Base-by-base conservation (phyloP, 805 yeast genomes). In the Suhomyces sp. region DNA sequence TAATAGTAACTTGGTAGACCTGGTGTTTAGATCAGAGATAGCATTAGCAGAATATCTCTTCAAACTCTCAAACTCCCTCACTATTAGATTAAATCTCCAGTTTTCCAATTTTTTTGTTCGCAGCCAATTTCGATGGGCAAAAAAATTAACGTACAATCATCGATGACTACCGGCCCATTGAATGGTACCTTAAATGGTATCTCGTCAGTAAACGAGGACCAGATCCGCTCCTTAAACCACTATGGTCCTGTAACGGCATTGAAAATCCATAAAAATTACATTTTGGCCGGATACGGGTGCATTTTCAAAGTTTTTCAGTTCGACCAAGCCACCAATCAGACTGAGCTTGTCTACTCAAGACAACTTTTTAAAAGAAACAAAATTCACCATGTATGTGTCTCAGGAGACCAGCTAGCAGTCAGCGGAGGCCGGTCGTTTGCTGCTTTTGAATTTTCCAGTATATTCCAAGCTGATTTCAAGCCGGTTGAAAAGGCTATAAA, bases 351-450 rank as follows among this genome's bases (percentile, higher is more conserved):
- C 2, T 66, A 62, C 50, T 62, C 69, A 19, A 67, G 71, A 39
- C 74, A 76, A 49, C 66, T 89, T 1, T 87, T 93, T 64, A 65
- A 67, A n/a, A 75, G 83, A 49, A 89, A 89, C 67, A 92, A 90
- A 63, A 84, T 93, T 35, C 97, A 93, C 64, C 87, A 89, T n/a
- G 81, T 93, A 29, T 66, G 76, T 2, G 64, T 82, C 2, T 67
- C 64, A 4, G 67, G 69, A 1, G 53, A 63, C 0, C 57, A 75
- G 4, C 58, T 81, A 0, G 69, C 82, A 0, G 53, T 70, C 2
- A 83, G 82, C 72, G 98, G 98, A 39, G 92, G 87, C 1, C 77
- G 89, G 51, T 87, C 96, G 0, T 73, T 88, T 45, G 69, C 79
- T 6, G 61, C 86, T 3, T 27, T 27, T 27, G 25, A 21, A 25